Percentiles rank a stretch among this genome's conserved stretches.
phyloP scores from a whole-genome alignment of 805 yeast species.

The Metschnikowia continentalis region DNA sequence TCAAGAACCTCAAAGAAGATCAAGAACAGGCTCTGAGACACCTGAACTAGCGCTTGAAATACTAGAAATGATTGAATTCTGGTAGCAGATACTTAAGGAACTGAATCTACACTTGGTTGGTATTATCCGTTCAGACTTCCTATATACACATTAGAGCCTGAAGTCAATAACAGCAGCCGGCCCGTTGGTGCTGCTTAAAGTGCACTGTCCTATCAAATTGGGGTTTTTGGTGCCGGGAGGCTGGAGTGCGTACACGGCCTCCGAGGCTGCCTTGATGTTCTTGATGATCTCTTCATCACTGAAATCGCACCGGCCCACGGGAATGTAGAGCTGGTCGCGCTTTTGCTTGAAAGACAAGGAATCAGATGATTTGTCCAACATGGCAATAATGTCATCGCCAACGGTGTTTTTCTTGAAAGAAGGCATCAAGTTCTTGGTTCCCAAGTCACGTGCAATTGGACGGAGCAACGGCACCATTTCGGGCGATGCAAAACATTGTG shows the following conservation, averaged over 20 bases:
- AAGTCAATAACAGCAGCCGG: conserved; percentile 69
- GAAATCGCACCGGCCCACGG: conserved; percentile 75
- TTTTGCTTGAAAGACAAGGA: conserved; percentile 76
- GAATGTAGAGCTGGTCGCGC: conserved; percentile 53
- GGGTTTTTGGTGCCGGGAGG: conserved; percentile 65
- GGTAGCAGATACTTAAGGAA: no score
- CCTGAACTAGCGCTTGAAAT: no score
- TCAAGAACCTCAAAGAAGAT: no score
- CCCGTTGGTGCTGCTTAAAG: conserved; percentile 66
- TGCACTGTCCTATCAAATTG: conserved; percentile 64
- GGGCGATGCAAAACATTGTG: conserved; percentile 81
- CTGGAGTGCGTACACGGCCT: conserved; percentile 53
- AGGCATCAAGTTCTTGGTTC: conserved; percentile 90
- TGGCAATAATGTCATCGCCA: conserved; percentile 52
- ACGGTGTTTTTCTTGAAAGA: conserved; percentile 83
- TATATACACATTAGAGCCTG: conserved; percentile 18
- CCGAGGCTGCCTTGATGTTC: conserved; percentile 64
- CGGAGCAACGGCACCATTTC: conserved; percentile 64
- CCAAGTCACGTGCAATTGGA: conserved; percentile 72
- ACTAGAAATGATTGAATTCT: no score
- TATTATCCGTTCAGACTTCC: neutral
- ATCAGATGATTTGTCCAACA: conserved; percentile 57
- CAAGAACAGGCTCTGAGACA: no score
- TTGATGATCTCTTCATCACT: conserved; percentile 69
- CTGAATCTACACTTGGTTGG: neutral